Conservation (phyloP, 768 basidiomycete genomes). For the Termitomyces sp. region DNA sequence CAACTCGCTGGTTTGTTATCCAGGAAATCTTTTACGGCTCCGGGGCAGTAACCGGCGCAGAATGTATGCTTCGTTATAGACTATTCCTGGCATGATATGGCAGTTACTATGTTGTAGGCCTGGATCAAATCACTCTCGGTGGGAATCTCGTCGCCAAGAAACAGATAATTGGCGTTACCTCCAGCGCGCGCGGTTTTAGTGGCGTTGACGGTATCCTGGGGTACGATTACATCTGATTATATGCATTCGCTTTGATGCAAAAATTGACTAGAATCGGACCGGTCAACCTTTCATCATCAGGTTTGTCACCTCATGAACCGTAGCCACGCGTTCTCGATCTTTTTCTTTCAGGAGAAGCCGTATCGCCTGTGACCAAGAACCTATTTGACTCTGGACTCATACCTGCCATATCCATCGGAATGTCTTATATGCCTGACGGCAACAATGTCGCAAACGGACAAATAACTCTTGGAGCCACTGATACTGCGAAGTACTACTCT, state of each 20-base stretch:
- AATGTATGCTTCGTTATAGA: slow-evolving; percentile 30
- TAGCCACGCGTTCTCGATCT: neutral
- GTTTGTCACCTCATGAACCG: neutral
- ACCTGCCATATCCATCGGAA: slow-evolving; percentile 37
- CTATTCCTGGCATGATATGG: neutral
- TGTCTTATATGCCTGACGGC: slow-evolving; percentile 44
- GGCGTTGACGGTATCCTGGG: slow-evolving; percentile 52
- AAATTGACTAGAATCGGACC: slow-evolving; percentile 39
- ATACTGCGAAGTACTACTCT: slow-evolving; percentile 36
- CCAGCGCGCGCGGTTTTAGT: slow-evolving; percentile 34
- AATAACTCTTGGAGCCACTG: slow-evolving; percentile 50
- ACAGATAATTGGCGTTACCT: slow-evolving; percentile 45
- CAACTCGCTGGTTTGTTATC: neutral
- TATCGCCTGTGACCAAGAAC: slow-evolving; percentile 58
- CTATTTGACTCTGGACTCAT: slow-evolving; percentile 44
- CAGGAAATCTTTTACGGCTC: slow-evolving; percentile 52
- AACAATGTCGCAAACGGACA: slow-evolving; percentile 40
- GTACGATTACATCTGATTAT: slow-evolving; percentile 13
- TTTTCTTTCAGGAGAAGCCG: slow-evolving; percentile 20
- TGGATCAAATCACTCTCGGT: slow-evolving; percentile 40
- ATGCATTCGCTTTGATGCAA: neutral
- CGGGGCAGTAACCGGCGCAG: slow-evolving; percentile 46
- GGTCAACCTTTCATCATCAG: slow-evolving; percentile 30
- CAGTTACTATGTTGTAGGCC: slow-evolving; percentile 23
- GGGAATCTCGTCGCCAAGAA: slow-evolving; percentile 35